Evolutionary conservation across 371 early-diverging fungal species (phyloP).

Genomic region (Fennellomyces sp.): DNA sequence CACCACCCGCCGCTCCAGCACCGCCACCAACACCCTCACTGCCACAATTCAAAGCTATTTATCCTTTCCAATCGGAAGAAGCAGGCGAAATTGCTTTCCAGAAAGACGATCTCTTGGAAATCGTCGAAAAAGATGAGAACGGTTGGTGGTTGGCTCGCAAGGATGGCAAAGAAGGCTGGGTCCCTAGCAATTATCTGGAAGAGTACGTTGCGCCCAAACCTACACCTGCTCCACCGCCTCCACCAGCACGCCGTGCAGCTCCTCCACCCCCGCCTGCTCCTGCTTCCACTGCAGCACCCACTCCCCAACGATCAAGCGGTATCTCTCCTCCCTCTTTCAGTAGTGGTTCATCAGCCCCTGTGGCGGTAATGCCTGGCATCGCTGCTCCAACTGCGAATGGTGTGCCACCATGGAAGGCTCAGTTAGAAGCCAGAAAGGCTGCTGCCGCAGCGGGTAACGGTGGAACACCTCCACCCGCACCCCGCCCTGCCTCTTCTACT

Average conservation of each 20-base stretch:
- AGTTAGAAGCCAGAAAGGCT: constrained; percentile 55
- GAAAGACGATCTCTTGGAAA: constrained; percentile 72
- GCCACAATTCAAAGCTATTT: constrained; percentile 75
- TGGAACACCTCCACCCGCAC: constrained; percentile 18
- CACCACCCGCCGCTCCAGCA: constrained; percentile 55
- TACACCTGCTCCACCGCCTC: constrained; percentile 56
- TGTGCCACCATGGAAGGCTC: constrained; percentile 58
- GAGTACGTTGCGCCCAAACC: constrained; percentile 53
- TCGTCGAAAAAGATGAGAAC: constrained; percentile 78
- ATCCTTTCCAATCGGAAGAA: constrained; percentile 70
- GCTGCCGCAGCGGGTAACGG: constrained; percentile 13
- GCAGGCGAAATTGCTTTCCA: constrained; percentile 72
- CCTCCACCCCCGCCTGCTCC: constrained; percentile 37
- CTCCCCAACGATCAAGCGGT: constrained; percentile 1
- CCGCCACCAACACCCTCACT: constrained; percentile 47
- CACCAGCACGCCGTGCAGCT: constrained; percentile 52
- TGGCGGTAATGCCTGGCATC: constrained; percentile 32
- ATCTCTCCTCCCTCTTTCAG: constrained; percentile 4
- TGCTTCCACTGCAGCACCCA: not conserved
- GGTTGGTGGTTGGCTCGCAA: constrained; percentile 87
- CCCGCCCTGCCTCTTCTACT: constrained; percentile 21
- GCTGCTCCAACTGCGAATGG: constrained; percentile 21
- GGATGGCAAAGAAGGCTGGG: constrained; percentile 81
- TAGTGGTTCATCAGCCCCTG: constrained; percentile 16
- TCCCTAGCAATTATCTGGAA: constrained; percentile 84